Evolutionary conservation across 441 rosid genomes (phyloP).

Genomic region (Mallotus repandus): DNA sequence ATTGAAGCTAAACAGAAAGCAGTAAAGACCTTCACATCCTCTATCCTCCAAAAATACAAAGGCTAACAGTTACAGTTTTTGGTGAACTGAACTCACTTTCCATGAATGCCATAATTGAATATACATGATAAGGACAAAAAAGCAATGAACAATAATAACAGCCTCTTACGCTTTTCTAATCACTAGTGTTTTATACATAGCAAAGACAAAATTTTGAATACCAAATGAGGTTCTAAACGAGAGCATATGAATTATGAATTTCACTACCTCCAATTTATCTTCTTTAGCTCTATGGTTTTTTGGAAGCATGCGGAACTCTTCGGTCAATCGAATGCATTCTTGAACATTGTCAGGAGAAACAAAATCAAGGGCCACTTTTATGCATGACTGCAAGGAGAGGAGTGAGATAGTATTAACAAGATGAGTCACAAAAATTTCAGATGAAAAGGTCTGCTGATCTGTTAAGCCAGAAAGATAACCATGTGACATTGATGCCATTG

Average conservation of each 20-base stretch:
- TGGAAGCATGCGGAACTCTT: conserved; percentile 78
- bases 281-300: conserved; percentile 63
- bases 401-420: neutral
- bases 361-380: conserved; percentile 84
- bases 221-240: neutral
- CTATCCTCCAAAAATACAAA: neutral
- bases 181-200: neutral
- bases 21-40: neutral
- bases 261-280: conserved; percentile 70
- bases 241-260: neutral
- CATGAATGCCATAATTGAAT: no score
- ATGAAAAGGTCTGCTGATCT: neutral
- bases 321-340: conserved; percentile 70
- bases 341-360: conserved; percentile 78
- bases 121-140: neutral
- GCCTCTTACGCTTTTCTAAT: neutral
- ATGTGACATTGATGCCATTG: neutral
- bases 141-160: neutral
- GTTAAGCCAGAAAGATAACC: neutral
- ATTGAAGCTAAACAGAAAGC: neutral
- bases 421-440: neutral
- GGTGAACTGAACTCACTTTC: no score
- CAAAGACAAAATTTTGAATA: neutral
- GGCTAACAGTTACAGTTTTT: neutral
- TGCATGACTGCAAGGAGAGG: conserved; percentile 55